Evolutionary conservation across 1,284 basidiomycete genomes (phyloP), one percentile per base, ranked within the genome.

Genomic region (Trichosporon coremiiforme): DNA sequence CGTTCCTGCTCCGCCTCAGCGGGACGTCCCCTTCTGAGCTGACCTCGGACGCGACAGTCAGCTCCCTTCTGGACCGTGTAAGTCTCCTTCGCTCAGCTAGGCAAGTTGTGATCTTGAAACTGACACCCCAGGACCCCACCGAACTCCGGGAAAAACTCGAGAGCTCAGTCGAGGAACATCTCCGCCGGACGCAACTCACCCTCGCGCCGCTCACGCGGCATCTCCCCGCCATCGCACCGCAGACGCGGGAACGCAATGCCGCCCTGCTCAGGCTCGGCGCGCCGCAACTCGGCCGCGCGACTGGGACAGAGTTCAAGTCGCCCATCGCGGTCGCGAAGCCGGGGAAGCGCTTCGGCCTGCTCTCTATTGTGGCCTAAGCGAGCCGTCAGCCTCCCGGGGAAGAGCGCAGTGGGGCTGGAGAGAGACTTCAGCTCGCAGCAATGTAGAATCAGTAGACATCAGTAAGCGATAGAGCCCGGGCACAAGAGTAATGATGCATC

Each of bases 291-390:
- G 38, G 55, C 10, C 60, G 72, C 31, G 68, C 72, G 25, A 64
- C 73, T 7, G 72, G 75, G 17, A 25, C 73, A 35, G 81, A 84
- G 53, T 84, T 82, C 65, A 78, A 75, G 53, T 79, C 78, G 66
- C 81, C 83, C 1, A 73, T 83, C 4, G 77, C 82, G 2, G 76
- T 83, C 8, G 79, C 79, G 12, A 80, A 78, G 68, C 81, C 81
- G 17, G 80, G 80, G 4, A 80, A 82, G 69, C 74, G 82, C 29
- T 83, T 84, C 68, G 81, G 77, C 2, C 71, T 84, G 73, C 67
- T 84, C 33, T 78, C 75, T 29, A 79, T 82, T 36, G 77, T 79
- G 17, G 76, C 72, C 13, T 80, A 70, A 17, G 38, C 13, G 38
- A 41, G 38, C 38, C 41, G 17, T 6, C 17, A 17, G 41, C 17